Evolutionary conservation across 345 rosid species (phyloP).

Genomic region (Orychophragmus violaceus): DNA sequence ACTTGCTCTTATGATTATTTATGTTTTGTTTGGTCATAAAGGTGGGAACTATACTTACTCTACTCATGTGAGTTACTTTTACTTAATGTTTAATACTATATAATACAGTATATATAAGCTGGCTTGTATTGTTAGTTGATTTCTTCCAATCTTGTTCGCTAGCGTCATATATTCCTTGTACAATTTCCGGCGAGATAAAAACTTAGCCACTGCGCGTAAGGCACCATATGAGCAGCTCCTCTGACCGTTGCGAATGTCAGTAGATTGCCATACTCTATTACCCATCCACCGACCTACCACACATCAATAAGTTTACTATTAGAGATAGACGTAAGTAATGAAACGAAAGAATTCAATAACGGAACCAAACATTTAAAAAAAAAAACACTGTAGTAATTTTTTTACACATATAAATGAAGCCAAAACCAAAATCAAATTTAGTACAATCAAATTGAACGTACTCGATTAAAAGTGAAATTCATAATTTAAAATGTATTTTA

Average conservation of each 20-base stretch:
- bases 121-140: no score
- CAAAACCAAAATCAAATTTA: neutral
- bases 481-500: neutral
- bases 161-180: no score
- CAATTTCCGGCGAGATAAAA: no score
- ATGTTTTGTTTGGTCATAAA: no score
- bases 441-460: neutral
- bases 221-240: conserved; percentile 97
- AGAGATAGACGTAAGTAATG: neutral
- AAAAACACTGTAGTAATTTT: no score
- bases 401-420: neutral
- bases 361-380: neutral
- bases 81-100: no score
- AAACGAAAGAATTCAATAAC: neutral
- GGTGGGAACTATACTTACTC: no score
- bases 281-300: conserved; percentile 81
- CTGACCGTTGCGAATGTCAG: conserved; percentile 77
- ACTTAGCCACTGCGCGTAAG: conserved; percentile 80
- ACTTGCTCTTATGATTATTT: no score
- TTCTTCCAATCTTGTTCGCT: no score
- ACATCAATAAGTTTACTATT: neutral
- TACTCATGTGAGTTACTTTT: no score
- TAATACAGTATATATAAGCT: no score
- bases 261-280: conserved; percentile 64
- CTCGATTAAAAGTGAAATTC: neutral